Evolutionary conservation across 1,284 basidiomycete genomes (phyloP).

Genomic region (Tilletia walkeri): DNA sequence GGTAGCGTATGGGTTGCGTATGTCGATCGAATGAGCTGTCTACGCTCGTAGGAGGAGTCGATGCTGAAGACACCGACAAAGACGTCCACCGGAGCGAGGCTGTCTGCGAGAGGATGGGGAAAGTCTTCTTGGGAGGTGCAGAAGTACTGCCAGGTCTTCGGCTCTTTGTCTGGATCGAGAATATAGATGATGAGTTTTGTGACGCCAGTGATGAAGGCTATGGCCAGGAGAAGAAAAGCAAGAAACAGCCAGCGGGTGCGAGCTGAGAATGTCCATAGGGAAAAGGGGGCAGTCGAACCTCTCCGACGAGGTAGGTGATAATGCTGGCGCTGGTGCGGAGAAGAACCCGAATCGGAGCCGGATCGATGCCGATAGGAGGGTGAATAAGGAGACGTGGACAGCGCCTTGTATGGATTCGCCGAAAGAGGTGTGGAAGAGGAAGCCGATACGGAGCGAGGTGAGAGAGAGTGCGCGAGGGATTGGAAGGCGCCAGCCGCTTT

Average conservation of each 20-base stretch:
- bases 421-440: no score
- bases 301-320: slow-evolving; percentile 10
- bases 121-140: slow-evolving; percentile 66
- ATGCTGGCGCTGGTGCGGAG: neutral
- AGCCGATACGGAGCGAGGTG: neutral
- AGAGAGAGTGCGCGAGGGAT: neutral
- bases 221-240: slow-evolving; percentile 67
- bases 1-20: slow-evolving; percentile 72
- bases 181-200: slow-evolving; percentile 80
- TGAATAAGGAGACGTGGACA: neutral
- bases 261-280: slow-evolving; percentile 67
- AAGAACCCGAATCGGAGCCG: neutral
- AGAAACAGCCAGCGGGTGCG: slow-evolving; percentile 62
- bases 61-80: slow-evolving; percentile 89
- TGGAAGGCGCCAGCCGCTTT: neutral
- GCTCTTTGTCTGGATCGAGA: slow-evolving; percentile 91
- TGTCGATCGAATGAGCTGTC: slow-evolving; percentile 83
- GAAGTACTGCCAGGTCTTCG: slow-evolving; percentile 88
- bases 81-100: slow-evolving; percentile 80
- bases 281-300: neutral
- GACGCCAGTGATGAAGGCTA: slow-evolving; percentile 63
- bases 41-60: slow-evolving; percentile 72
- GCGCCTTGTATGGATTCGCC: neutral
- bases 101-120: slow-evolving; percentile 61
- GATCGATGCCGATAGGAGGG: slow-evolving; percentile 4